Evolutionary conservation across 371 early-diverging fungal species (phyloP), one percentile per base, ranked within the genome.

Genomic region (Basidiobolus meristosporus): DNA sequence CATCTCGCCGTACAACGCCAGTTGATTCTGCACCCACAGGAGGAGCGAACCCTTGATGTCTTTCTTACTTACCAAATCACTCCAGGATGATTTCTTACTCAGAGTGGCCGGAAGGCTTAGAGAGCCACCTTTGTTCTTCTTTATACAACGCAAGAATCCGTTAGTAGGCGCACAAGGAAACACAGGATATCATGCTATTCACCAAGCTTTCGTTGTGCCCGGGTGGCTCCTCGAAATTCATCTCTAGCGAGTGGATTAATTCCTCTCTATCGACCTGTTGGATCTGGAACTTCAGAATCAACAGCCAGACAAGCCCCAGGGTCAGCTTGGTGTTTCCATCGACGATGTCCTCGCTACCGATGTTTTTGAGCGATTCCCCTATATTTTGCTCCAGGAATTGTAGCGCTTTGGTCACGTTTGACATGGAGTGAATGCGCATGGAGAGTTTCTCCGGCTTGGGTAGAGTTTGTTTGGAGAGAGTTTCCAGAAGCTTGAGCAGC

Each of bases 311-410:
- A 15, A 86, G 61, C n/a, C 84, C 90, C 11, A 90, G 50, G 4
- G 85, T 86, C 44, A 86, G 65, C 54, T 87, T 90, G 22, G 70
- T 44, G 50, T 88, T 82, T 20, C 86, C 84, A 50, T 86, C 81
- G 17, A 82, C 79, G 46, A 90, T 81, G 47, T 83, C 85, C 39
- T 74, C 79, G 22, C 74, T 66, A 32, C 85, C 85, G 43, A 87
- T 78, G 47, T 83, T 73, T 5, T 72, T 59, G 41, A 86, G 53
- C 12, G 62, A 52, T 3, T 71, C 61, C 30, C 72, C 74, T 2
- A 70, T 48, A 30, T 65, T 68, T 28, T 56, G 54, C 47, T 72
- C 67, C 29, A 90, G 46, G 50, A 72, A 83, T 6, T 57, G 47
- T 16, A 90, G 48, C 2, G 81, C 70, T 41, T 73, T 75, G 44